Evolutionary conservation across 2,329 filamentous ascomycete genomes (phyloP).

Genomic region (Stemphylium lycopersici): DNA sequence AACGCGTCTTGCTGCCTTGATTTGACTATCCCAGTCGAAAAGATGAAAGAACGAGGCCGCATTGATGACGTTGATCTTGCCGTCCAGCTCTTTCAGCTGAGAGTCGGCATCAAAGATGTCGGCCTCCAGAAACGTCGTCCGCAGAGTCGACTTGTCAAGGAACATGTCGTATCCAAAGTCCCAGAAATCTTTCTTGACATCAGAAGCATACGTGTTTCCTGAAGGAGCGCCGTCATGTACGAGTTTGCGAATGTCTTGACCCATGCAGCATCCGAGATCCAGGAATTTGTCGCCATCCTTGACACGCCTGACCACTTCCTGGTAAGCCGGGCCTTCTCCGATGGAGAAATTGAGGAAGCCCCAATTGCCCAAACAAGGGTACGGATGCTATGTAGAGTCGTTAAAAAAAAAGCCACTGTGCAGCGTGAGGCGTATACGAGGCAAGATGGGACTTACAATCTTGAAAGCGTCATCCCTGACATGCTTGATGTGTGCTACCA

Average conservation of each 20-base stretch:
- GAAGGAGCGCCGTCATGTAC: constrained; percentile 51
- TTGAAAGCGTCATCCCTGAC: constrained; percentile 44
- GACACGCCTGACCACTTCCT: constrained; percentile 43
- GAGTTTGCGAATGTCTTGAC: constrained; percentile 55
- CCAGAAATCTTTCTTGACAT: constrained; percentile 55
- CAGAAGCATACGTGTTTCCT: constrained; percentile 49
- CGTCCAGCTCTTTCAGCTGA: constrained; percentile 43
- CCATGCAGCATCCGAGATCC: constrained; percentile 54
- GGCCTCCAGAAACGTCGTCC: constrained; percentile 59
- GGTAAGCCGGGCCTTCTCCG: constrained; percentile 32
- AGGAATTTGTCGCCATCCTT: constrained; percentile 46
- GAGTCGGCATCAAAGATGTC: constrained; percentile 51
- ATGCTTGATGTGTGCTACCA: constrained; percentile 46
- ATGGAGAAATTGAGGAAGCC: constrained; percentile 45
- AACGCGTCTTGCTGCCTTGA: constrained; percentile 42
- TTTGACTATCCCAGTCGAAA: constrained; percentile 50
- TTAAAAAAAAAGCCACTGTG: constrained; percentile 2
- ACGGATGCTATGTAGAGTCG: constrained; percentile 33
- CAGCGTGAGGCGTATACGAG: background rate
- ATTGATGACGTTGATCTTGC: constrained; percentile 51
- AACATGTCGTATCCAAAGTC: constrained; percentile 58
- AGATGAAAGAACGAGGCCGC: constrained; percentile 54
- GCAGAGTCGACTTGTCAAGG: constrained; percentile 48
- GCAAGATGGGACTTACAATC: constrained; percentile 23
- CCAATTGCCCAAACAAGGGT: constrained; percentile 47